These are phyloP conservation scores for Kregervanrija delftensis DNA, from an alignment of 805 yeast genomes.

Conservation along the genomic window DNA sequence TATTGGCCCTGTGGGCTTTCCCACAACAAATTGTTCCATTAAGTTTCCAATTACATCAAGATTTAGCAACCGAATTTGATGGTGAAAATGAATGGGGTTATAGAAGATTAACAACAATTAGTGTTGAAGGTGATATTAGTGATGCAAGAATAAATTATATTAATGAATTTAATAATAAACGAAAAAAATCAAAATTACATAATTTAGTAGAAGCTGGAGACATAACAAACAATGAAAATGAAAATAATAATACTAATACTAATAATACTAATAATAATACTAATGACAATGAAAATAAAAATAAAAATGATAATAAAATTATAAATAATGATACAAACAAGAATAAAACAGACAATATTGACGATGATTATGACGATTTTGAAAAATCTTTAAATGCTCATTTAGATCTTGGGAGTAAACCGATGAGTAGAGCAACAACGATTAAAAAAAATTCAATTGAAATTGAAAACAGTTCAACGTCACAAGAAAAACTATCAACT, in stretches of 20 bases:
- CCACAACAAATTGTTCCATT: conserved; percentile 91
- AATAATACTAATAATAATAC: not conserved
- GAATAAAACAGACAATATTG: not conserved
- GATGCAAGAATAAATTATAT: conserved; percentile 11
- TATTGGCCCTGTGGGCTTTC: conserved; percentile 92
- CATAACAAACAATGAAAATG: not conserved
- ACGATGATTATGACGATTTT: too few relatives aligned
- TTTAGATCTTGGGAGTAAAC: conserved; percentile 12
- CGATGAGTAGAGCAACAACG: conserved; percentile 23
- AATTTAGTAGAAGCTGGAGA: not conserved
- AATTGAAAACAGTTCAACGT: conserved; percentile 18
- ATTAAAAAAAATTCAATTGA: conserved; percentile 31
- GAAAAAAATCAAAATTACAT: not conserved
- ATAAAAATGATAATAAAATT: not conserved
- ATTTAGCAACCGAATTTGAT: conserved; percentile 65
- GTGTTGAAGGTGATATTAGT: conserved; percentile 74
- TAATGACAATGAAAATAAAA: not conserved
- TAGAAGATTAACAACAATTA: conserved; percentile 78
- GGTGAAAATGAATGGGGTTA: conserved; percentile 94
- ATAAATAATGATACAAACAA: conserved; percentile 1
- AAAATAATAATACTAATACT: conserved; percentile 1
- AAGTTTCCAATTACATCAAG: conserved; percentile 79
- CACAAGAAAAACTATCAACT: conserved; percentile 9
- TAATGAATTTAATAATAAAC: not conserved
- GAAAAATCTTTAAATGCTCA: not conserved